These are phyloP conservation scores for Theileria luwenshuni DNA, from an alignment of 169 alveolate species.

Conservation along the genomic window DNA sequence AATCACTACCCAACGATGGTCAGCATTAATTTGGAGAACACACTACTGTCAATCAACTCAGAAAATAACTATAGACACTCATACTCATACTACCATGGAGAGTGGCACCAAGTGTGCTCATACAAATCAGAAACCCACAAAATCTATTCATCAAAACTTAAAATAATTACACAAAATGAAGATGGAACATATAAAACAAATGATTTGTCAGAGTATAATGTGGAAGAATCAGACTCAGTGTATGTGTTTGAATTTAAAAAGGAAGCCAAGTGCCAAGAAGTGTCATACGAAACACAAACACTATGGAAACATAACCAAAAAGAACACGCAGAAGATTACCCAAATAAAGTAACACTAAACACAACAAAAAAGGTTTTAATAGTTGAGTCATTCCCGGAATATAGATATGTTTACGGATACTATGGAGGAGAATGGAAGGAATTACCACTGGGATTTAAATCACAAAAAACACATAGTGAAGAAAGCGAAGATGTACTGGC, in stretches of 20 bases:
- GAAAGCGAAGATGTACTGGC: too few relatives aligned
- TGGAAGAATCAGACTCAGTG: background rate
- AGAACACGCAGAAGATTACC: background rate
- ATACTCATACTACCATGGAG: background rate
- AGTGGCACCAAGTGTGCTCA: background rate
- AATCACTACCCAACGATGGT: background rate
- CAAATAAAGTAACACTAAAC: background rate
- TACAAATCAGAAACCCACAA: background rate
- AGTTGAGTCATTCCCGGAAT: background rate
- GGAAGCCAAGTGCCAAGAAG: background rate
- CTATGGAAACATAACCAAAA: constrained; percentile 2
- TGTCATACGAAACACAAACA: background rate
- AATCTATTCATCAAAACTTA: background rate
- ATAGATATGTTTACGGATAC: constrained; percentile 3
- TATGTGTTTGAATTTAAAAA: background rate
- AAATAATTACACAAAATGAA: background rate
- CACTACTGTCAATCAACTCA: background rate
- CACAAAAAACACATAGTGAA: too few relatives aligned
- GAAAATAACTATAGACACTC: background rate
- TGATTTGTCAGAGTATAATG: background rate
- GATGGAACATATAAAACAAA: background rate
- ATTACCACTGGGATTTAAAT: constrained; percentile 3
- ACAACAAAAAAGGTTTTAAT: background rate
- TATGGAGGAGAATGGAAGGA: constrained; percentile 4
- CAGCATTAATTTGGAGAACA: background rate